Percentiles rank a stretch among this genome's conserved stretches.
These are phyloP conservation scores for Cladosporium phlei DNA, from an alignment of 2,329 filamentous ascomycete genomes.

Conservation along the genomic window DNA sequence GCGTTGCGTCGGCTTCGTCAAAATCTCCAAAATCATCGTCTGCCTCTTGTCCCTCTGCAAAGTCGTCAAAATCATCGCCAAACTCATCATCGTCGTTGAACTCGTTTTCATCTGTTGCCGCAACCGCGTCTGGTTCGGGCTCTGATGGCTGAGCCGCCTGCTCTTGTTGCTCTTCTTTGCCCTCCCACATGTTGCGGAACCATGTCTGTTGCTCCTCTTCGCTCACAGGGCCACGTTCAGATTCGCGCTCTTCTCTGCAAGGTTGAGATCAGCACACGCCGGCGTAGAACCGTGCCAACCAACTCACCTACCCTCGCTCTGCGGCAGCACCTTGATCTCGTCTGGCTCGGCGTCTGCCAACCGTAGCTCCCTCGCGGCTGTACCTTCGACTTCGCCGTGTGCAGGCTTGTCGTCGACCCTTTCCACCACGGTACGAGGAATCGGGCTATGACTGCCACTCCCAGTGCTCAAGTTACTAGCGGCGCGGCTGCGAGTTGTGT, in stretches of 20 bases:
- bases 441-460: slow-evolving; percentile 41
- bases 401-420: slow-evolving; percentile 55
- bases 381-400: slow-evolving; percentile 60
- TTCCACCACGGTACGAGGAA: slow-evolving; percentile 58
- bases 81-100: slow-evolving; percentile 50
- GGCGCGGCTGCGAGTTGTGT: slow-evolving; percentile 32
- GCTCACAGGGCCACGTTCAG: slow-evolving; percentile 7
- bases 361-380: slow-evolving; percentile 52
- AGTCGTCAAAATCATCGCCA: slow-evolving; percentile 63
- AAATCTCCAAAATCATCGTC: slow-evolving; percentile 51
- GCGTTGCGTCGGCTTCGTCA: slow-evolving; percentile 39
- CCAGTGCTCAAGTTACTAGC: slow-evolving; percentile 36
- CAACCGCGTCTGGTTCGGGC: slow-evolving; percentile 34
- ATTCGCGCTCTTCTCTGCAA: slow-evolving; percentile 1
- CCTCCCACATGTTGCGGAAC: slow-evolving; percentile 31
- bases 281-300: background rate
- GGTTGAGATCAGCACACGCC: background rate
- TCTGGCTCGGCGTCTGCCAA: slow-evolving; percentile 58
- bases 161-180: slow-evolving; percentile 10
- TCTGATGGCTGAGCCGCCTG: slow-evolving; percentile 11
- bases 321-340: slow-evolving; percentile 45
- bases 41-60: slow-evolving; percentile 45
- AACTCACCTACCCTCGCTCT: slow-evolving; percentile 53
- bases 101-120: slow-evolving; percentile 43
- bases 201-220: slow-evolving; percentile 29